These are phyloP conservation scores for Aspergillus intermedius DNA, from an alignment of 2,329 filamentous ascomycete genomes.

Conservation along the genomic window DNA sequence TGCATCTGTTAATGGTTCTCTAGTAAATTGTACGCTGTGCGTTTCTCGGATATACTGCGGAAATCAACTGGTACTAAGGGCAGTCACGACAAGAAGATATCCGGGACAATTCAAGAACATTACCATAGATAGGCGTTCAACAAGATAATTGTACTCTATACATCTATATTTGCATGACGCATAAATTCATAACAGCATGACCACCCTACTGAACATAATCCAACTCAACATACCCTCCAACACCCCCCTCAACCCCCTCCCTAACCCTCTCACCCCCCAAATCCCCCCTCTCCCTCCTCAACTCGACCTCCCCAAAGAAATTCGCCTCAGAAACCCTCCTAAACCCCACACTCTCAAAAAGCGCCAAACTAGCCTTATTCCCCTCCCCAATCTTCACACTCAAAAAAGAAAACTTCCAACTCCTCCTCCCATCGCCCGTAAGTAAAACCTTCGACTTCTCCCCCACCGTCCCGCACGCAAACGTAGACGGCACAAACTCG, in stretches of 20 bases:
- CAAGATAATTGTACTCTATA: neutral
- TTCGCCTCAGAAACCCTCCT: slow-evolving; percentile 47
- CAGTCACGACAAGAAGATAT: neutral
- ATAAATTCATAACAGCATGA: neutral
- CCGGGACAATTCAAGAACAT: neutral
- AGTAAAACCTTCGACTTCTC: slow-evolving; percentile 5
- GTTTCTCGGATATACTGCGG: neutral
- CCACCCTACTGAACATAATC: slow-evolving; percentile 24
- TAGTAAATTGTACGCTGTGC: neutral
- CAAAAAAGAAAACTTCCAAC: slow-evolving; percentile 37
- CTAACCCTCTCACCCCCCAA: slow-evolving; percentile 21
- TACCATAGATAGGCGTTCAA: too few relatives aligned
- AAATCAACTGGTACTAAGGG: neutral
- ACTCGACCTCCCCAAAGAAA: slow-evolving; percentile 63
- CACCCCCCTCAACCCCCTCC: slow-evolving; percentile 21
- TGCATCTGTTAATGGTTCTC: neutral
- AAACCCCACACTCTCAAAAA: slow-evolving; percentile 59
- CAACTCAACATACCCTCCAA: slow-evolving; percentile 34
- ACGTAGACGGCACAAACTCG: slow-evolving; percentile 42
- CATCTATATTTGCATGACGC: neutral
- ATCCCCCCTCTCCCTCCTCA: slow-evolving; percentile 34
- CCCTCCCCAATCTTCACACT: slow-evolving; percentile 56
- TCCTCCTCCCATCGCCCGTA: neutral
- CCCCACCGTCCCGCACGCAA: slow-evolving; percentile 8
- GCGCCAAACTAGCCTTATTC: slow-evolving; percentile 51